A percentile compares a stretch with the other conserved stretches of the same genome.
phyloP scores from a whole-genome alignment of 2,329 filamentous ascomycete species.

The Arthrobotrys conoides region DNA sequence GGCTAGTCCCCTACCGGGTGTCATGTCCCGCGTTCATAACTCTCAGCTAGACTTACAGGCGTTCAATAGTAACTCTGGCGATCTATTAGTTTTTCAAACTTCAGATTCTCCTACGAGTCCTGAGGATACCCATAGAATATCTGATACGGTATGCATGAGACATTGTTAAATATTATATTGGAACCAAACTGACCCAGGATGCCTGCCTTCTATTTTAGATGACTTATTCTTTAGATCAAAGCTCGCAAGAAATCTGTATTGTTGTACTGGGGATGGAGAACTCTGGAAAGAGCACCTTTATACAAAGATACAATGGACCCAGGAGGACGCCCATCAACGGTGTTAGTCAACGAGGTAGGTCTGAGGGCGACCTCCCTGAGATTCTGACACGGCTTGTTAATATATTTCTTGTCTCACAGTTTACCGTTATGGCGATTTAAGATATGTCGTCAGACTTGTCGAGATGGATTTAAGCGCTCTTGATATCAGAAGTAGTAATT shows the following conservation, averaged over 20 bases:
- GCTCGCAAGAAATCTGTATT: conserved; percentile 67
- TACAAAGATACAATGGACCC: conserved; percentile 70
- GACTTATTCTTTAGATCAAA: conserved; percentile 57
- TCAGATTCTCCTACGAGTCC: conserved; percentile 33
- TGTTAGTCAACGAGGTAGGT: conserved; percentile 56
- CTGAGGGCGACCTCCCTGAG: background rate
- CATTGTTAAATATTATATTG: background rate
- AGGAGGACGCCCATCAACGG: conserved; percentile 59
- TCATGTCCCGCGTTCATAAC: conserved; percentile 56
- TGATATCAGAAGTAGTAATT: conserved; percentile 73
- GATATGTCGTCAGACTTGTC: conserved; percentile 72
- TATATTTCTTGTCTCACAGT: conserved; percentile 15
- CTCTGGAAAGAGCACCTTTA: conserved; percentile 78
- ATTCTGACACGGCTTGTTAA: conserved; percentile 15
- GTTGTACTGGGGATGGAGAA: conserved; percentile 77
- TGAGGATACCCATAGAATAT: conserved; percentile 29
- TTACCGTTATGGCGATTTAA: conserved; percentile 54
- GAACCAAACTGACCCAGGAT: background rate
- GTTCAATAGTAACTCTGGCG: conserved; percentile 41
- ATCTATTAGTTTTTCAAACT: conserved; percentile 48
- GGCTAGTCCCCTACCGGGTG: conserved; percentile 55
- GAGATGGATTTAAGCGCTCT: conserved; percentile 78
- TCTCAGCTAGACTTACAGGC: conserved; percentile 59
- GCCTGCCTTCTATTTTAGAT: conserved; percentile 40
- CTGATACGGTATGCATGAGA: conserved; percentile 49